A percentile compares a stretch with the other conserved stretches of the same genome.
phyloP scores from a whole-genome alignment of 805 yeast species.

The Suhomyces sp. region DNA sequence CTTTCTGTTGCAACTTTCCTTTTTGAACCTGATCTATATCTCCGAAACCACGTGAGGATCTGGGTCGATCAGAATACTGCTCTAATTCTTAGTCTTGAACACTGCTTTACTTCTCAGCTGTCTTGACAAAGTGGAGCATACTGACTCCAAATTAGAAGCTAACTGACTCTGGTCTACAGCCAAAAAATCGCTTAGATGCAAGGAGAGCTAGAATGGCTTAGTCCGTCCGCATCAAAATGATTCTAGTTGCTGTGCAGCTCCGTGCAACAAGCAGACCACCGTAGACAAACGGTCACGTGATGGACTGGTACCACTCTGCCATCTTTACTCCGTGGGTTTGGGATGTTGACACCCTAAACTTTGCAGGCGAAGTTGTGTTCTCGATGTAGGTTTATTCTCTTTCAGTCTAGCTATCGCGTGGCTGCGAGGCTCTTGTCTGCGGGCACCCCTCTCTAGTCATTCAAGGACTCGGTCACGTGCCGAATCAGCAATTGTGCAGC shows the following conservation, averaged over 20 bases:
- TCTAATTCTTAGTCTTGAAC: no score
- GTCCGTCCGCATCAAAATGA: background rate
- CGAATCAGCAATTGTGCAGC: background rate
- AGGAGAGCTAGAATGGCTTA: no score
- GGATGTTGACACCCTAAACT: background rate
- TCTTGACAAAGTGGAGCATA: no score
- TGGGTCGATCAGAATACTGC: no score
- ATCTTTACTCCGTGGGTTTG: background rate
- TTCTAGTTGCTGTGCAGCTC: background rate
- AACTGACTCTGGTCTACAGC: no score
- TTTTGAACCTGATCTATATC: no score
- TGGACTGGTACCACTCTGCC: background rate
- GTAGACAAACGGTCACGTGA: background rate
- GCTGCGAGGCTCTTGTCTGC: background rate
- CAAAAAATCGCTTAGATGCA: no score
- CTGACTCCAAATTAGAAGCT: no score
- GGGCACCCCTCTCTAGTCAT: background rate
- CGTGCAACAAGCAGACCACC: background rate
- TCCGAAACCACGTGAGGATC: no score
- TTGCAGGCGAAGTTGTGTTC: background rate
- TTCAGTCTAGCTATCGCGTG: background rate
- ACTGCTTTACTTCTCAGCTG: no score
- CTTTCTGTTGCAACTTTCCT: no score
- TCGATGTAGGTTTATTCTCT: background rate
- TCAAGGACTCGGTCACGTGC: constrained; percentile 1